These are phyloP conservation scores for Botrytis fragariae DNA, from an alignment of 2,329 filamentous ascomycete genomes.

Conservation along the genomic window DNA sequence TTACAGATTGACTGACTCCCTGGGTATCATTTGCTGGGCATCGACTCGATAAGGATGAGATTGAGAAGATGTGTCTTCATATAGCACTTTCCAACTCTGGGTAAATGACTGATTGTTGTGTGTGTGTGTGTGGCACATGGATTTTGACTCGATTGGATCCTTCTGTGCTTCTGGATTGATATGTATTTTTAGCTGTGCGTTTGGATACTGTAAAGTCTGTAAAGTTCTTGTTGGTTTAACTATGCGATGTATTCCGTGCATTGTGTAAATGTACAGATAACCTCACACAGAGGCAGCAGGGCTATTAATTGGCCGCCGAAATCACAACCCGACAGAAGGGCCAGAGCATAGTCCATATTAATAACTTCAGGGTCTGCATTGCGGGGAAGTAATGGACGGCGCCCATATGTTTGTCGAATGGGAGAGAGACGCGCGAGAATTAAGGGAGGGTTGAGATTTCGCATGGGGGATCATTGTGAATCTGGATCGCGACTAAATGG, in stretches of 20 bases:
- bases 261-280: not conserved
- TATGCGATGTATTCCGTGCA: not conserved
- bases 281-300: not conserved
- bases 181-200: not conserved
- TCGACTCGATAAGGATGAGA: not conserved
- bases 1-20: not conserved
- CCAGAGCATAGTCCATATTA: not conserved
- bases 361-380: not conserved
- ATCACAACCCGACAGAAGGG: not conserved
- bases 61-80: not conserved
- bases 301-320: not conserved
- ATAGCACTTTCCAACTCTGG: not conserved
- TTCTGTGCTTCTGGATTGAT: too few species aligned
- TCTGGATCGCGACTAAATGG: not conserved
- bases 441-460: not conserved
- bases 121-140: not conserved
- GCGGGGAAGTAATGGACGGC: not conserved
- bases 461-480: not conserved
- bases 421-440: not conserved
- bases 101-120: not conserved
- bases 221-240: not conserved
- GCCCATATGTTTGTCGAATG: not conserved
- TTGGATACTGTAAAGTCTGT: not conserved
- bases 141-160: not conserved
- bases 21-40: not conserved